Base-by-base conservation (phyloP, 768 basidiomycete genomes). In the Pleurotus djamor region DNA sequence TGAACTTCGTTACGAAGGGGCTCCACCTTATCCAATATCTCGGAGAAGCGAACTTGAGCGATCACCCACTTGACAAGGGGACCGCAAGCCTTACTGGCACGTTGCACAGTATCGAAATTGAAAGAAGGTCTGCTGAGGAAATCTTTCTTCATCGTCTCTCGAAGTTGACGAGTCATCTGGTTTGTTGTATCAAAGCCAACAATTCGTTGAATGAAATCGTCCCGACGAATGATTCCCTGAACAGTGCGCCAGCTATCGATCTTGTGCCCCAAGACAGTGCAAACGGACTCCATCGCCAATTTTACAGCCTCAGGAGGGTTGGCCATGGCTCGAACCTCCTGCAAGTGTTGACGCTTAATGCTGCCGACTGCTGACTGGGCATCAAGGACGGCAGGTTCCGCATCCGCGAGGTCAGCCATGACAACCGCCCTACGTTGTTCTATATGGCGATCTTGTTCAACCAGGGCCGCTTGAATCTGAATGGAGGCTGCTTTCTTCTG, bases 241-340 rank as follows among this genome's bases (percentile, higher is more conserved):
- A 99, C 94, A 1, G 95, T 86, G 61, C 93, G 88, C 97, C 97
- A 99, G 69, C 87, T 88, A 67, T 99, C 97, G 67, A 98, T 92
- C 73, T 94, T 94, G 76, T 98, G 93, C 5, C 97, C 97, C 17
- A 99, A 86, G 48, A 97, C 81, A 12, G 92, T 95, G 72, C 97
- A 98, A 43, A 97, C 96, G 1, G 96, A 97, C 69, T 98, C 97
- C 95, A 98, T 98, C 13, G 97, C 94, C 48, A 96, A 74, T 72
- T 98, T 98, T 65, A 98, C 96, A 4, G 93, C 91, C 71, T 98
- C 97, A 0, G 97, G 97, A 48, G 97, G 97, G 68, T 98, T 98
- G 47, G 94, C 92, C 96, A 99, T 98, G 8, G 93, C 85, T 66
- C 97, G 86, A 44, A 98, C 97, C 84, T 99, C 97, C 68, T 96